phyloP scores from a whole-genome alignment of 1,139 yeast genomes.

The Blastobotrys arbuscula region DNA sequence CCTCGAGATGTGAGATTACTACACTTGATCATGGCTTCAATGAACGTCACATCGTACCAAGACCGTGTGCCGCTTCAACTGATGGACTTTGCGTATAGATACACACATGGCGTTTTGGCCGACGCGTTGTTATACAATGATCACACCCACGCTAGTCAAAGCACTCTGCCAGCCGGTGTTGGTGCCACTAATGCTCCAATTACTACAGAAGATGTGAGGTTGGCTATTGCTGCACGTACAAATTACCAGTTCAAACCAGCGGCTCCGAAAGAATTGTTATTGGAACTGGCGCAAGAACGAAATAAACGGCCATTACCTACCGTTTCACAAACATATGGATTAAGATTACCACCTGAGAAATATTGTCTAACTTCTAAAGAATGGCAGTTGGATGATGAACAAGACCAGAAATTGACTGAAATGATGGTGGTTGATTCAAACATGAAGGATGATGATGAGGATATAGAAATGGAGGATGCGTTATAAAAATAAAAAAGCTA shows the following conservation, averaged over 20 bases:
- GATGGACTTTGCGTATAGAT: conserved; percentile 93
- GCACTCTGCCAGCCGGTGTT: conserved; percentile 36
- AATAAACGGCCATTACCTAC: conserved; percentile 88
- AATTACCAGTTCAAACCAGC: conserved; percentile 94
- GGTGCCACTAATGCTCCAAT: conserved; percentile 47
- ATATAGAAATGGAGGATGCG: conserved; percentile 12
- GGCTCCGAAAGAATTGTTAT: conserved; percentile 84
- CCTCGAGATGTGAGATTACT: conserved; percentile 91
- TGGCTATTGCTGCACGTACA: conserved; percentile 90
- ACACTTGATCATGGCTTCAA: conserved; percentile 87
- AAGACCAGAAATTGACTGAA: conserved; percentile 18
- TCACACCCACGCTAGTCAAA: conserved; percentile 42
- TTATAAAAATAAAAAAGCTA: background rate
- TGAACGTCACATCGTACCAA: conserved; percentile 86
- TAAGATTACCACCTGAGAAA: conserved; percentile 94
- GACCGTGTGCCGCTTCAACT: conserved; percentile 92
- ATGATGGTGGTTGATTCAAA: conserved; percentile 1
- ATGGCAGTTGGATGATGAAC: conserved; percentile 53
- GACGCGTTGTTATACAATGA: conserved; percentile 89
- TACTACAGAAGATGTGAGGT: conserved; percentile 81
- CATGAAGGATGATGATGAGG: conserved; percentile 10
- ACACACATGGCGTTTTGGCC: conserved; percentile 77
- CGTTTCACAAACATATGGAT: conserved; percentile 87
- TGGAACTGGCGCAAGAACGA: conserved; percentile 88
- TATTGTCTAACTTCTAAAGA: conserved; percentile 85